Conservation (phyloP, 768 basidiomycete genomes). For the Boletus speciosus region DNA sequence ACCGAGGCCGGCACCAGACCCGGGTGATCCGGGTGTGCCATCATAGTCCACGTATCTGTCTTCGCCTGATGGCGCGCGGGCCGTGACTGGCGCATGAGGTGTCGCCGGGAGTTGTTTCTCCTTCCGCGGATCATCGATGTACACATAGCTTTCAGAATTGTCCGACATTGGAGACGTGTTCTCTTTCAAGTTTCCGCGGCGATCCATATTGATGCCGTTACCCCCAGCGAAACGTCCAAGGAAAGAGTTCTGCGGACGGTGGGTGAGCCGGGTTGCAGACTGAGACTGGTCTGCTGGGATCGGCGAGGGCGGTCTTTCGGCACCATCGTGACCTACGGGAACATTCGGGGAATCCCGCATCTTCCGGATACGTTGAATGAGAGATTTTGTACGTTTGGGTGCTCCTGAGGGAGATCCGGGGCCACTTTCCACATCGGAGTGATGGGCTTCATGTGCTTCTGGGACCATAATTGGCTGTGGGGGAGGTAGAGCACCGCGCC, state of each 20-base stretch:
- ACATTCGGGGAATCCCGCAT: conserved; percentile 87
- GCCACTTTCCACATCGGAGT: conserved; percentile 34
- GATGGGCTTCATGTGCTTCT: conserved; percentile 47
- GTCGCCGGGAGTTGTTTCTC: conserved; percentile 56
- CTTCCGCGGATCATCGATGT: conserved; percentile 49
- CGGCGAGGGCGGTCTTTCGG: conserved; percentile 44
- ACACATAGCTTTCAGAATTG: conserved; percentile 57
- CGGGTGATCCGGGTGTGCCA: conserved; percentile 33
- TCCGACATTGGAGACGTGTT: conserved; percentile 31
- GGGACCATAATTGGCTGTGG: conserved; percentile 81
- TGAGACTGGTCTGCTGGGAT: conserved; percentile 34
- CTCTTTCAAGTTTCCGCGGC: conserved; percentile 36
- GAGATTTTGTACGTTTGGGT: conserved; percentile 72
- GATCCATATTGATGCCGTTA: conserved; percentile 27
- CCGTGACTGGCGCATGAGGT: conserved; percentile 30
- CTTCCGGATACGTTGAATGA: conserved; percentile 86
- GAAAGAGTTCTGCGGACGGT: conserved; percentile 72
- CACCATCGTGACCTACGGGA: conserved; percentile 51
- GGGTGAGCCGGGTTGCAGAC: conserved; percentile 49
- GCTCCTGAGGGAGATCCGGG: conserved; percentile 42
- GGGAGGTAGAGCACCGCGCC: conserved; percentile 63
- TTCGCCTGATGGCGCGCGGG: conserved; percentile 27
- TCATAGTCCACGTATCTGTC: conserved; percentile 52
- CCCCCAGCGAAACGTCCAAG: conserved; percentile 63
- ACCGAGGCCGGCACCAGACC: conserved; percentile 46